phyloP scores from a whole-genome alignment of 179 eudicot species.

The Amaranthus tricolor region DNA sequence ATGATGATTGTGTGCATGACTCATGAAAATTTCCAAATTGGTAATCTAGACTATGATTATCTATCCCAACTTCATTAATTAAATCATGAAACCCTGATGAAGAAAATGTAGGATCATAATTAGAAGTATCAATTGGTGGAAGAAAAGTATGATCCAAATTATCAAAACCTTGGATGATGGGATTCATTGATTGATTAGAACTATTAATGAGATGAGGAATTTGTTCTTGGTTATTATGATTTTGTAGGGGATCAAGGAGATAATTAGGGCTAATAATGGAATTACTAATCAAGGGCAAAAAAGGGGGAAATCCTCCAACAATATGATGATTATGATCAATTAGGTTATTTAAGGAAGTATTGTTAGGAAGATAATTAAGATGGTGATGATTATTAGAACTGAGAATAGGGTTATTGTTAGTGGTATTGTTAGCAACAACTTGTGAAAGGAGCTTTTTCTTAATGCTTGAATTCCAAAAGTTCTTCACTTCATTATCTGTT shows the following conservation, averaged over 20 bases:
- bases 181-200: conserved; percentile 10
- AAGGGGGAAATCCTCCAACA: conserved; percentile 15
- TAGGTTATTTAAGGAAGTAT: conserved; percentile 7
- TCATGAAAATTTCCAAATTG: conserved; percentile 9
- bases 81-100: conserved; percentile 21
- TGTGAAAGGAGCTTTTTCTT: conserved; percentile 63
- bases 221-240: conserved; percentile 7
- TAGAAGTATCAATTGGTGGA: conserved; percentile 8
- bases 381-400: conserved; percentile 18
- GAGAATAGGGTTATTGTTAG: conserved; percentile 4
- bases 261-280: conserved; percentile 23
- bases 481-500: conserved; percentile 87
- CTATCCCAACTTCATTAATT: conserved; percentile 18
- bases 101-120: conserved; percentile 20
- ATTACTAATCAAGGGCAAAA: conserved; percentile 10
- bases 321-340: conserved; percentile 8
- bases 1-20: conserved; percentile 5
- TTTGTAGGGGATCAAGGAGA: conserved; percentile 10
- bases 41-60: background rate
- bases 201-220: conserved; percentile 1
- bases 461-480: conserved; percentile 85
- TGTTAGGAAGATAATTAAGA: conserved; percentile 22
- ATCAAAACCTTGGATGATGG: background rate
- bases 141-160: conserved; percentile 9
- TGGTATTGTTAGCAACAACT: background rate